Conservation (phyloP, 345 rosid genomes). For the Lepidium africanum region DNA sequence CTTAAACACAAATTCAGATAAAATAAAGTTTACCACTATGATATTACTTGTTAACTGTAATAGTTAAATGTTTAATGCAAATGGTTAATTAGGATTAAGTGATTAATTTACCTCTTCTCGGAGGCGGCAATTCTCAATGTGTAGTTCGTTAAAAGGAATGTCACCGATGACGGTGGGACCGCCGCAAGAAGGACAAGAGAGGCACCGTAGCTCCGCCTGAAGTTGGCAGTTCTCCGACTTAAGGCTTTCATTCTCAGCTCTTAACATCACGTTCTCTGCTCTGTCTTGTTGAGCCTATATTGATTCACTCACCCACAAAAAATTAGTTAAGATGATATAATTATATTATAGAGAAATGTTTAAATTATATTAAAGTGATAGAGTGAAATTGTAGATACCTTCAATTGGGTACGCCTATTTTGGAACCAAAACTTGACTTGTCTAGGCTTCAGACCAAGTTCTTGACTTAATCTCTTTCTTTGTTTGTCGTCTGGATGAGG, state of each 20-base stretch:
- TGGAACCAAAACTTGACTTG: conserved; percentile 99
- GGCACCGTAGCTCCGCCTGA: conserved; percentile 60
- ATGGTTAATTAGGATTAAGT: not conserved
- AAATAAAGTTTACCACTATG: too few relatives aligned
- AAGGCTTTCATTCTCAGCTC: conserved; percentile 71
- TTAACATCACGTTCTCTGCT: conserved; percentile 59
- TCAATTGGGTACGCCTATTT: conserved; percentile 94
- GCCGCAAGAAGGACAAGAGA: conserved; percentile 73
- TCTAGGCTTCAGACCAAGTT: conserved; percentile 87
- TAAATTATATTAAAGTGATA: not conserved
- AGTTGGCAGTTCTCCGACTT: conserved; percentile 69
- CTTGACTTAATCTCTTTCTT: conserved; percentile 74
- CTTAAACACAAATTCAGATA: too few relatives aligned
- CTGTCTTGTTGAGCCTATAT: conserved; percentile 91
- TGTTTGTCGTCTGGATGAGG: conserved; percentile 99
- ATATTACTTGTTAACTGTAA: too few relatives aligned
- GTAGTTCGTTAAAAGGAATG: conserved; percentile 64
- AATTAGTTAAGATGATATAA: not conserved
- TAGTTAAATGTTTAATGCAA: not conserved
- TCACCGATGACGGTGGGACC: conserved; percentile 67
- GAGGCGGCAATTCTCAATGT: conserved; percentile 75
- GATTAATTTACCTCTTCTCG: conserved; percentile 60
- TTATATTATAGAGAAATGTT: not conserved
- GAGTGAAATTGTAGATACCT: conserved; percentile 36
- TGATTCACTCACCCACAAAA: not conserved